Evolutionary conservation across 163 green algal species (phyloP), one percentile per base, ranked within the genome.

Genomic region (Smithsoniella earleae): DNA sequence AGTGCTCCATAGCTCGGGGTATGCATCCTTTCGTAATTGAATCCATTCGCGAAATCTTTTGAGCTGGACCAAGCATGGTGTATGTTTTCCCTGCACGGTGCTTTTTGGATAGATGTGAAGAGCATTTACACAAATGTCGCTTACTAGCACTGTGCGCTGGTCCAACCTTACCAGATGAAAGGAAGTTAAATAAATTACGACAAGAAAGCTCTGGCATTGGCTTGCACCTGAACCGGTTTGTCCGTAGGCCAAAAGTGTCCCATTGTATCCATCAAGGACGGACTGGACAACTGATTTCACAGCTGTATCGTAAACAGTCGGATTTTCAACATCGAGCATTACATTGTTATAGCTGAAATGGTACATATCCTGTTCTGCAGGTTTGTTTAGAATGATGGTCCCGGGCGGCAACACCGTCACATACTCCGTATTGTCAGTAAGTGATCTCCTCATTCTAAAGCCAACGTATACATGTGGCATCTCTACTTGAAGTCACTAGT

Each of bases 181-280:
- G n/a, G n/a, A n/a, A n/a, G n/a, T n/a, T n/a, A n/a, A n/a, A n/a
- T n/a, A n/a, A n/a, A n/a, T n/a, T n/a, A n/a, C n/a, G n/a, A n/a
- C n/a, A n/a, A n/a, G n/a, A n/a, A n/a, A n/a, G n/a, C n/a, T n/a
- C n/a, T 49, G 40, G 40, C 13, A 10, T 49, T 49, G 40, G 40
- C 10, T 10, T 13, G 13, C 40, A 34, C 58, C 58, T 13, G 58
- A 33, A 85, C 83, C 83, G 80, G 85, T 90, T 38, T 91, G 86
- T 2, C 86, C 86, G 58, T 91, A 91, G 66, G 78, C 88, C 76
- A 96, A 83, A 64, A 96, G 77, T 54, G 83, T 90, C 44, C 84
- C 85, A 73, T 94, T 93, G 82, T 87, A 92, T 31, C 89, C 89
- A 6, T 94, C 81, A 58, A 91, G 64, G 2, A 85, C 83, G 2